Conservation (phyloP, 352 stramenopile species). For the Phytophthora ohioensis region DNA sequence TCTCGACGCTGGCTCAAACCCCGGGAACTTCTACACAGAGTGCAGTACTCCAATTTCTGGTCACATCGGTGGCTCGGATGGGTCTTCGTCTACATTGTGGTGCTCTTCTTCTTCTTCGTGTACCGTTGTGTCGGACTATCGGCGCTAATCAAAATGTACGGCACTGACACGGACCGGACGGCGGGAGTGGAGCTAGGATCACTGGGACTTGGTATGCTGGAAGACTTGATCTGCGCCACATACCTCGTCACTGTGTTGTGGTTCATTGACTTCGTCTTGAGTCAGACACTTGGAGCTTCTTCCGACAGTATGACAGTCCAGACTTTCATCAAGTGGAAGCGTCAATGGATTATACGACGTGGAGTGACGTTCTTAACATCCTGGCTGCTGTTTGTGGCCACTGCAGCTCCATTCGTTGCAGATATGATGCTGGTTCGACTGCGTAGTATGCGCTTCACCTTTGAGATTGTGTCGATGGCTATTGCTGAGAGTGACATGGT, state of each 20-base stretch:
- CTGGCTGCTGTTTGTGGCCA: conserved; percentile 32
- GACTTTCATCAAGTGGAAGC: conserved; percentile 38
- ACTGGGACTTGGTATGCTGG: conserved; percentile 30
- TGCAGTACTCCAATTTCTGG: conserved; percentile 29
- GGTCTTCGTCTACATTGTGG: conserved; percentile 28
- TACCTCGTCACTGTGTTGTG: conserved; percentile 43
- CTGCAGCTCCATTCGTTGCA: conserved; percentile 23
- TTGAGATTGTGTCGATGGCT: conserved; percentile 37
- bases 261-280: conserved; percentile 33
- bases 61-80: conserved; percentile 28
- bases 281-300: conserved; percentile 12
- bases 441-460: conserved; percentile 44
- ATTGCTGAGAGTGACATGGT: conserved; percentile 37
- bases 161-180: conserved; percentile 20
- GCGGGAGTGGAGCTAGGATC: conserved; percentile 17
- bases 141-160: conserved; percentile 38
- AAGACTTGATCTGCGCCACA: conserved; percentile 42
- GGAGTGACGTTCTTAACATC: conserved; percentile 30
- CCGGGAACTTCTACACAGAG: conserved; percentile 14
- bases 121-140: conserved; percentile 21
- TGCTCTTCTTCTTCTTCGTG: conserved; percentile 36
- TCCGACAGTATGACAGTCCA: conserved; percentile 33
- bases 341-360: conserved; percentile 26
- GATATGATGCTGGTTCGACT: conserved; percentile 38
- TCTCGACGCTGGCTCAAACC: conserved; percentile 17